These are phyloP conservation scores for Tetrapyrgos nigripes DNA, from an alignment of 1,284 basidiomycete genomes.

Conservation along the genomic window DNA sequence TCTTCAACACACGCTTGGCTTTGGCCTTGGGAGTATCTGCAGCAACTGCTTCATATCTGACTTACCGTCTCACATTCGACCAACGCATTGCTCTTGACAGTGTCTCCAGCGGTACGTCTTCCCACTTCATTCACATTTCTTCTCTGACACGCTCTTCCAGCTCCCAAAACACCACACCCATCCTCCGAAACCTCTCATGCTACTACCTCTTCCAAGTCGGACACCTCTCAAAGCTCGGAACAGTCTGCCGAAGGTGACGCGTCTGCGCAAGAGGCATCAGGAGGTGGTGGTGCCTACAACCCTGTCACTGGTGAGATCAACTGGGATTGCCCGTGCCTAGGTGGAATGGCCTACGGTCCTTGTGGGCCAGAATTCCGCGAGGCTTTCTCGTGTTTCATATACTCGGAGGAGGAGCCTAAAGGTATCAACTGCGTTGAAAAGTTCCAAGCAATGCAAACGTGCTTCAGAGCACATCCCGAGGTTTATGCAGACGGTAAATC, in stretches of 20 bases:
- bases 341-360: constrained; percentile 98
- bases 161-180: constrained; percentile 10
- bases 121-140: neutral
- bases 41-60: constrained; percentile 51
- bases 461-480: constrained; percentile 96
- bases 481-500: constrained; percentile 89
- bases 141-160: neutral
- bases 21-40: constrained; percentile 51
- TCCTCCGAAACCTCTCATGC: constrained; percentile 11
- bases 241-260: constrained; percentile 26
- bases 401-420: constrained; percentile 95
- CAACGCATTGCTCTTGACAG: constrained; percentile 54
- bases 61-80: constrained; percentile 48
- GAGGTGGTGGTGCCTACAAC: constrained; percentile 75
- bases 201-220: neutral
- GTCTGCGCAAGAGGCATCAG: constrained; percentile 35
- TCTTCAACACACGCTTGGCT: constrained; percentile 32
- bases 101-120: constrained; percentile 21
- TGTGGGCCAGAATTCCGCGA: constrained; percentile 95
- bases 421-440: constrained; percentile 98
- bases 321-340: constrained; percentile 98
- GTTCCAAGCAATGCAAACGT: constrained; percentile 98
- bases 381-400: constrained; percentile 98
- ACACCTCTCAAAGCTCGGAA: constrained; percentile 13
- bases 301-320: constrained; percentile 98